These are phyloP conservation scores for Elasticomyces elasticus DNA, from an alignment of 495 filamentous ascomycete species.

Conservation along the genomic window DNA sequence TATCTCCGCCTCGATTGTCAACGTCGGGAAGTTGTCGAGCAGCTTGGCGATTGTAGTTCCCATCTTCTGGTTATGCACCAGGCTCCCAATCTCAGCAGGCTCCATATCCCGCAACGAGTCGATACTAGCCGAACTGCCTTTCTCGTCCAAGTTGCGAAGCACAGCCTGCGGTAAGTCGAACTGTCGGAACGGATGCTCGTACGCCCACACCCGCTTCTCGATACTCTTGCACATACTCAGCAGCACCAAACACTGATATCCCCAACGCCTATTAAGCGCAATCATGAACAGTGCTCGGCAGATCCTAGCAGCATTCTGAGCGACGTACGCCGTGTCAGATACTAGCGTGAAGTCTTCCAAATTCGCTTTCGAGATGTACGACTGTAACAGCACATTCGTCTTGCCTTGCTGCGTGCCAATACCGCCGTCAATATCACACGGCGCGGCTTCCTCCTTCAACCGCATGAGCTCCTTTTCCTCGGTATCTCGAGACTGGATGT, in stretches of 20 bases:
- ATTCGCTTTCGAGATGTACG: constrained; percentile 81
- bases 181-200: constrained; percentile 88
- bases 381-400: constrained; percentile 89
- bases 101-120: constrained; percentile 88
- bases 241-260: constrained; percentile 82
- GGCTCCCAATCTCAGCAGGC: constrained; percentile 71
- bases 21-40: constrained; percentile 81
- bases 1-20: constrained; percentile 85
- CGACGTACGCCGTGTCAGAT: constrained; percentile 87
- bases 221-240: constrained; percentile 89
- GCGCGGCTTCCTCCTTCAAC: constrained; percentile 53
- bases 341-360: constrained; percentile 87
- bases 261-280: constrained; percentile 87
- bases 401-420: constrained; percentile 76
- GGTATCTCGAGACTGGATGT: constrained; percentile 81
- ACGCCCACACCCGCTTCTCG: constrained; percentile 85
- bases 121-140: constrained; percentile 58
- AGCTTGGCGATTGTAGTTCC: constrained; percentile 70
- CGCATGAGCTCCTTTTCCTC: constrained; percentile 69
- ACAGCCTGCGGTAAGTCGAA: constrained; percentile 83
- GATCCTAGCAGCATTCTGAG: constrained; percentile 90
- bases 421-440: constrained; percentile 63
- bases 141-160: constrained; percentile 70
- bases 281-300: constrained; percentile 96
- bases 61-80: constrained; percentile 85